Percentiles rank a stretch among this genome's conserved stretches.
Evolutionary conservation across 257 asterid genomes (phyloP).

Genomic region (Scutellaria minor): DNA sequence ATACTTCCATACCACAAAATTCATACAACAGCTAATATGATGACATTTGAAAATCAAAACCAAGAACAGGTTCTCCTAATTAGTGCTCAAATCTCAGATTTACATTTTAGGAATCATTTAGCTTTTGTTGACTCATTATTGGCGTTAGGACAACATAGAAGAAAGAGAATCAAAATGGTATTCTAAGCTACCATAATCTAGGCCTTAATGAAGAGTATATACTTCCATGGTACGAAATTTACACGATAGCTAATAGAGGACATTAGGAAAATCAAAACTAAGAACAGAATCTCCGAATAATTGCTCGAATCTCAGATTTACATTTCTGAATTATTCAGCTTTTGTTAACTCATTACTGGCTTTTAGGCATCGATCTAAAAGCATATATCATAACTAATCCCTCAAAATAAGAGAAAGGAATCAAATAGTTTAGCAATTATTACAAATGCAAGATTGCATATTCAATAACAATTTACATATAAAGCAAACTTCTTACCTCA

Average conservation of each 20-base stretch:
- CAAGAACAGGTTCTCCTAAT: not conserved
- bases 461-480: not conserved
- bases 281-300: not conserved
- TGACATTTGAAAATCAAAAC: conserved; percentile 1
- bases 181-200: not conserved
- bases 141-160: not conserved
- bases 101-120: conserved; percentile 3
- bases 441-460: not conserved
- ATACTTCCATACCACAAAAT: not conserved
- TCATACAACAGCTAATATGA: not conserved
- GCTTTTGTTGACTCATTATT: not conserved
- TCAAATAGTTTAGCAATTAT: not conserved
- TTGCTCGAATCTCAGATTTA: not conserved
- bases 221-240: not conserved
- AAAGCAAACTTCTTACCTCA: conserved; percentile 22
- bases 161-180: not conserved
- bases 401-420: not conserved
- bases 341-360: conserved; percentile 1
- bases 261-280: conserved; percentile 1
- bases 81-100: not conserved
- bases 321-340: conserved; percentile 5
- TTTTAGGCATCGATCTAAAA: not conserved
- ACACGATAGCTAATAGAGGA: not conserved
- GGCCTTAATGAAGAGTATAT: not conserved
- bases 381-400: not conserved